Base-by-base conservation (phyloP, 169 alveolate genomes). In the Plasmodium knowlesi region DNA sequence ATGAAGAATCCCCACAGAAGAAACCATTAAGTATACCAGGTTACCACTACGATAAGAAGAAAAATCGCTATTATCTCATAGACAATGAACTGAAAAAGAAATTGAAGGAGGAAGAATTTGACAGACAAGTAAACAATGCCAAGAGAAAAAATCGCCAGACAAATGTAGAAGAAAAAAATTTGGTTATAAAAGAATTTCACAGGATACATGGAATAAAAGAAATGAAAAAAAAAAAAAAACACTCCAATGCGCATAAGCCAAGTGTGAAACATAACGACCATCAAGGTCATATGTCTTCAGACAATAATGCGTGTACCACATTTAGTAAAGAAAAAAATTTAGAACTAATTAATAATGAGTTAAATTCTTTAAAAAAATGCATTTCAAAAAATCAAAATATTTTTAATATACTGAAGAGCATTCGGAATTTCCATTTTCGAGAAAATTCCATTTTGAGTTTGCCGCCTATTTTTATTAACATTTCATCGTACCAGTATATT, bases 131-230 rank as follows among this genome's bases (percentile, higher is more conserved):
- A 80, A 93, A 61, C 67, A 72, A 88, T 10, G 93, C 81, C 79
- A 93, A 92, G 88, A 95, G 85, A 67, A 95, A 88, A 78, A 93
- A 94, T 84, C 81, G 88, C 14, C 28, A 95, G 25, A 94, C 57
- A 12, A 93, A 81, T 54, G 67, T 16, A 30, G 88, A 30, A 79
- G 86, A 78, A 25, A 85, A 28, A 78, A 67, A 93, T 43, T 30
- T 32, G 25, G 50, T 37, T 8, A 85, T 79, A 73, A 93, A 84
- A 70, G 80, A 80, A 90, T 83, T 90, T 46, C 92, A 93, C 88
- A 28, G 73, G 71, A 92, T 57, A 67, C 94, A 88, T 88, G 94
- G 94, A 76, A 78, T 88, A 76, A 88, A 88, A 88, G 94, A 88
- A 88, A 88, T 88, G 94, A 88, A 88, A 88, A 88, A 88, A 80